Percentiles rank a stretch among this genome's conserved stretches.
These are phyloP conservation scores for Lachnellula occidentalis DNA, from an alignment of 2,329 filamentous ascomycete species.

Conservation along the genomic window DNA sequence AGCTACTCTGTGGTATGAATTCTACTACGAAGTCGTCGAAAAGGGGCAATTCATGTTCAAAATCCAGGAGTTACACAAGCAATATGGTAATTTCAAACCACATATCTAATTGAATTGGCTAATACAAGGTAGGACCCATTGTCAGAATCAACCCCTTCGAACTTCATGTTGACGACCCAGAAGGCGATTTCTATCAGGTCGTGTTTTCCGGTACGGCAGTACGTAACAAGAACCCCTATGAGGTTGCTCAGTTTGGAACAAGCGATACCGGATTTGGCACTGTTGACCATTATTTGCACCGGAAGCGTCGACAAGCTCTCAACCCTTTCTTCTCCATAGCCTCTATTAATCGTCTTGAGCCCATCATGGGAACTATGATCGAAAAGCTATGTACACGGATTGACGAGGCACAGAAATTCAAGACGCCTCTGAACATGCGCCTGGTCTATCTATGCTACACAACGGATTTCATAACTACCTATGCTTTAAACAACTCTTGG, in stretches of 20 bases:
- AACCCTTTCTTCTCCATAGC: constrained; percentile 23
- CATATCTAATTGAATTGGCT: neutral
- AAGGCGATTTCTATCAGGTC: constrained; percentile 4
- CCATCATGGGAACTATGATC: constrained; percentile 16
- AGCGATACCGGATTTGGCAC: constrained; percentile 17
- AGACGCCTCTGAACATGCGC: constrained; percentile 13
- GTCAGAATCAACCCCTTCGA: constrained; percentile 7
- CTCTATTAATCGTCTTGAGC: constrained; percentile 16
- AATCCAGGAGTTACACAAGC: constrained; percentile 9
- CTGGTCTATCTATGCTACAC: constrained; percentile 15
- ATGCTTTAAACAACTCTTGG: constrained; percentile 24
- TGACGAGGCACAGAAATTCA: constrained; percentile 11
- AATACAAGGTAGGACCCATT: constrained; percentile 1
- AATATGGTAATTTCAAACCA: constrained; percentile 10
- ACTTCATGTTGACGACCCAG: constrained; percentile 5
- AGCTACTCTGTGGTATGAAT: constrained; percentile 19
- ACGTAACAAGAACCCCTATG: constrained; percentile 5
- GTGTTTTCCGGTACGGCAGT: constrained; percentile 1
- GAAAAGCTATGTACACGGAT: constrained; percentile 18
- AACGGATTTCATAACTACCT: constrained; percentile 29
- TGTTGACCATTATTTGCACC: constrained; percentile 20
- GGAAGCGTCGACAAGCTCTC: constrained; percentile 17
- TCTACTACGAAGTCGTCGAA: constrained; percentile 24
- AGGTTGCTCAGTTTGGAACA: constrained; percentile 6
- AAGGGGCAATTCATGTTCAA: constrained; percentile 13